These are phyloP conservation scores for Candida orba DNA, from an alignment of 805 yeast species.

Conservation along the genomic window DNA sequence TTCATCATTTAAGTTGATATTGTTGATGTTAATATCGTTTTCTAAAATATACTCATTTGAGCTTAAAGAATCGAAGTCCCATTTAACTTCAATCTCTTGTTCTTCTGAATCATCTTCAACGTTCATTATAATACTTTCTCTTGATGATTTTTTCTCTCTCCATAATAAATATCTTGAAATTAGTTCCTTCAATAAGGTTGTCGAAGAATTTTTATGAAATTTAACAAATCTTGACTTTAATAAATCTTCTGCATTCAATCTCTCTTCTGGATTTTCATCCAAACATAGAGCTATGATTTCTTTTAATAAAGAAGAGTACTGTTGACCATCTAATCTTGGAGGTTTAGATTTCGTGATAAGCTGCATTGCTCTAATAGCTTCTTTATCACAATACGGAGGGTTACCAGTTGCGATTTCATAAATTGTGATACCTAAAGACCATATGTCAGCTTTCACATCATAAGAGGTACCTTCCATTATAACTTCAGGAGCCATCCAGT, in stretches of 20 bases:
- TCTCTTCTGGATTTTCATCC: constrained; percentile 86
- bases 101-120: constrained; percentile 37
- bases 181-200: constrained; percentile 60
- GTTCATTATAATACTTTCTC: constrained; percentile 39
- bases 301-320: constrained; percentile 66
- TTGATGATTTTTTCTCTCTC: constrained; percentile 59
- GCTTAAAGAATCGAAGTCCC: constrained; percentile 87
- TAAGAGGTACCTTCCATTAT: constrained; percentile 84
- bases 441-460: constrained; percentile 89
- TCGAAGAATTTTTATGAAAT: constrained; percentile 51
- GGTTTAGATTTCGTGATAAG: constrained; percentile 90
- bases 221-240: constrained; percentile 67
- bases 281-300: constrained; percentile 87
- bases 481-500: constrained; percentile 99
- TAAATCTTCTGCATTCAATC: constrained; percentile 83
- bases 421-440: constrained; percentile 94
- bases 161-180: constrained; percentile 66
- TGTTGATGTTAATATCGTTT: constrained; percentile 48
- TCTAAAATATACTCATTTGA: constrained; percentile 67
- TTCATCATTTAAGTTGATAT: constrained; percentile 23
- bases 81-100: constrained; percentile 46
- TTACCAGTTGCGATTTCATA: constrained; percentile 95
- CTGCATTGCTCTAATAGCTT: constrained; percentile 91
- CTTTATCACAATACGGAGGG: constrained; percentile 95
- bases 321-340: constrained; percentile 88